phyloP scores from a whole-genome alignment of 1,139 yeast species.

The Pichia kudriavzevii region DNA sequence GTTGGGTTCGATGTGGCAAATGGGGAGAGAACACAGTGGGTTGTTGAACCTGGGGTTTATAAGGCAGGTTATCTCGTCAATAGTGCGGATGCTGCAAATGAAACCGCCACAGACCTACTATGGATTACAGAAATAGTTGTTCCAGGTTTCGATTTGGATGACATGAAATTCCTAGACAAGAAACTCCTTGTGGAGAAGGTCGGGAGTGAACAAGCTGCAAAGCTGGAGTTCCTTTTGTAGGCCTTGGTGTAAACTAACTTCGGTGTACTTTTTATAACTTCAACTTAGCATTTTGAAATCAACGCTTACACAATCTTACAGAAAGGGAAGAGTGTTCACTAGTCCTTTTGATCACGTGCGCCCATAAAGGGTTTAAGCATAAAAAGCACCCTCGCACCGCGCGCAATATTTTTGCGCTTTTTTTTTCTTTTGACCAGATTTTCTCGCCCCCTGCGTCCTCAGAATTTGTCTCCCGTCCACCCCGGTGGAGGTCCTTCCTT shows the following conservation, averaged over 20 bases:
- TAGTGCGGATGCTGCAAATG: constrained; percentile 17
- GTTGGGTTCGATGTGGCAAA: constrained; percentile 38
- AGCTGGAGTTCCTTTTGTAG: constrained; percentile 26
- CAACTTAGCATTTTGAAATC: too few species aligned
- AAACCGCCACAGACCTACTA: constrained; percentile 31
- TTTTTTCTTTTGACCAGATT: too few species aligned
- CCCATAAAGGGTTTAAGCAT: background rate
- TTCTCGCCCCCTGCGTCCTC: too few species aligned
- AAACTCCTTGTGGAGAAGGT: constrained; percentile 28
- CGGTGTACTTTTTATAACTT: too few species aligned
- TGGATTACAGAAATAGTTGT: constrained; percentile 47
- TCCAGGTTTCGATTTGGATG: constrained; percentile 48
- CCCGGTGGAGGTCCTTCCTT: too few species aligned
- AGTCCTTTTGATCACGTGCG: background rate
- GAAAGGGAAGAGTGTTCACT: too few species aligned
- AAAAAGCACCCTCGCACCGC: constrained; percentile 3
- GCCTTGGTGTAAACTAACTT: constrained; percentile 7
- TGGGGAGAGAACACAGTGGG: constrained; percentile 47
- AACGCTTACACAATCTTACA: too few species aligned
- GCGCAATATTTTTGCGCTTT: too few species aligned
- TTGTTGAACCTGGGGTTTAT: constrained; percentile 47
- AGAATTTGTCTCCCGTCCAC: too few species aligned
- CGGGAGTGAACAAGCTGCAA: constrained; percentile 30
- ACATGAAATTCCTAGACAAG: constrained; percentile 35
- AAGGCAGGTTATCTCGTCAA: constrained; percentile 41